Conservation (phyloP, 2,329 filamentous ascomycete species). For the Fusarium sambucinum region DNA sequence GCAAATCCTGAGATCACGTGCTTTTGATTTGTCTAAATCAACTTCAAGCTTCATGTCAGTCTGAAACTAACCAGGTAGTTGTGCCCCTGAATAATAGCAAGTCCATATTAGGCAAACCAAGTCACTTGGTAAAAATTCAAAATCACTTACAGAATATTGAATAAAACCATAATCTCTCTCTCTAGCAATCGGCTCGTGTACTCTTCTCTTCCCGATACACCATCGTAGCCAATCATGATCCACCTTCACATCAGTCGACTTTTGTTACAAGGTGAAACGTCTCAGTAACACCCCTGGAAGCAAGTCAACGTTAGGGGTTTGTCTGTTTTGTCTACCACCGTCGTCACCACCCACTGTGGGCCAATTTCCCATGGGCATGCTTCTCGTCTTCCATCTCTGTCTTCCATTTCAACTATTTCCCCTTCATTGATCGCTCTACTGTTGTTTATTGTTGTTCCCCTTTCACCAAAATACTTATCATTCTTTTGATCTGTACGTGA, state of each 20-base stretch:
- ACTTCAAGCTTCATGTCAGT: conserved; percentile 20
- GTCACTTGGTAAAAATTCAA: not conserved
- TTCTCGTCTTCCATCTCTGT: conserved; percentile 37
- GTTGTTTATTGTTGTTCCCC: conserved; percentile 3
- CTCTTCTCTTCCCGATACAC: not conserved
- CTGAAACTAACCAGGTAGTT: not conserved
- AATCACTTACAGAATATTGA: not conserved
- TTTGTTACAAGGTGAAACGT: conserved; percentile 62
- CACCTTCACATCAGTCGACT: conserved; percentile 44
- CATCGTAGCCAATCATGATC: conserved; percentile 36
- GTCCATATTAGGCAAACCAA: not conserved
- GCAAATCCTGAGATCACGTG: conserved; percentile 23
- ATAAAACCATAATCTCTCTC: not conserved
- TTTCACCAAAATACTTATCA: conserved; percentile 15
- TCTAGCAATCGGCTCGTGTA: not conserved
- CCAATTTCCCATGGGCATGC: conserved; percentile 40
- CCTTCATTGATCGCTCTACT: conserved; percentile 14
- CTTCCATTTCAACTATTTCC: conserved; percentile 26
- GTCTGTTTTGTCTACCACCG: conserved; percentile 28
- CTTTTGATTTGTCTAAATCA: conserved; percentile 12
- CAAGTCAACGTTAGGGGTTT: conserved; percentile 32
- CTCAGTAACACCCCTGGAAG: conserved; percentile 43
- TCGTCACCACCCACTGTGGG: conserved; percentile 39
- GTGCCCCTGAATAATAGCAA: not conserved
- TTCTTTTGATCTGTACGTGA: conserved; percentile 41